Percentiles rank a stretch among this genome's conserved stretches.
phyloP scores from a whole-genome alignment of 2,329 filamentous ascomycete genomes.

The Monilinia laxa region DNA sequence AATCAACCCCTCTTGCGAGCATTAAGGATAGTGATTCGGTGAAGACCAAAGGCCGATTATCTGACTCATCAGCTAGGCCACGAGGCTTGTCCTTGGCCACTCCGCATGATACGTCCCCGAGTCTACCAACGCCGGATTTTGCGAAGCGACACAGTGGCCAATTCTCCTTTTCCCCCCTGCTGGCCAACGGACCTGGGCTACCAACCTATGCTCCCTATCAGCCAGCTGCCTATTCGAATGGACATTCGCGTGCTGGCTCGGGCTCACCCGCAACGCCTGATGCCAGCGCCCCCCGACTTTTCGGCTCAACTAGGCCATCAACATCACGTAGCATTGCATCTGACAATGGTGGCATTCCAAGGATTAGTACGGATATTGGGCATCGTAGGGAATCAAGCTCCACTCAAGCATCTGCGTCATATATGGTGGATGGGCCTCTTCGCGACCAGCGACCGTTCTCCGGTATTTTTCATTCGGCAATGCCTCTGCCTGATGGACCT shows the following conservation, averaged over 20 bases:
- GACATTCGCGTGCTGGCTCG: constrained; percentile 56
- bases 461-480: constrained; percentile 81
- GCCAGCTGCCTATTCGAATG: constrained; percentile 48
- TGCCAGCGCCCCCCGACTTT: constrained; percentile 42
- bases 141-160: constrained; percentile 64
- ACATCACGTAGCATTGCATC: constrained; percentile 63
- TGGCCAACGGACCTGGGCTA: constrained; percentile 47
- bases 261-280: constrained; percentile 58
- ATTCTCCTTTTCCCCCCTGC: constrained; percentile 59
- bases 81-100: constrained; percentile 62
- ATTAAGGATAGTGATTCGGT: constrained; percentile 10
- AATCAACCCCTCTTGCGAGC: constrained; percentile 34
- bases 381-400: constrained; percentile 56
- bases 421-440: constrained; percentile 41
- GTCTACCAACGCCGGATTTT: constrained; percentile 65
- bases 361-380: constrained; percentile 53
- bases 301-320: constrained; percentile 48
- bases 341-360: constrained; percentile 44
- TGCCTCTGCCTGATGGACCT: constrained; percentile 72
- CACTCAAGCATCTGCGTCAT: constrained; percentile 51
- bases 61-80: constrained; percentile 44
- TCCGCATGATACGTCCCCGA: constrained; percentile 55
- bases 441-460: constrained; percentile 56
- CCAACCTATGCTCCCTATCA: constrained; percentile 55
- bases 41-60: constrained; percentile 33